Conservation (phyloP, 2,329 filamentous ascomycete species). For the Claviceps monticola region DNA sequence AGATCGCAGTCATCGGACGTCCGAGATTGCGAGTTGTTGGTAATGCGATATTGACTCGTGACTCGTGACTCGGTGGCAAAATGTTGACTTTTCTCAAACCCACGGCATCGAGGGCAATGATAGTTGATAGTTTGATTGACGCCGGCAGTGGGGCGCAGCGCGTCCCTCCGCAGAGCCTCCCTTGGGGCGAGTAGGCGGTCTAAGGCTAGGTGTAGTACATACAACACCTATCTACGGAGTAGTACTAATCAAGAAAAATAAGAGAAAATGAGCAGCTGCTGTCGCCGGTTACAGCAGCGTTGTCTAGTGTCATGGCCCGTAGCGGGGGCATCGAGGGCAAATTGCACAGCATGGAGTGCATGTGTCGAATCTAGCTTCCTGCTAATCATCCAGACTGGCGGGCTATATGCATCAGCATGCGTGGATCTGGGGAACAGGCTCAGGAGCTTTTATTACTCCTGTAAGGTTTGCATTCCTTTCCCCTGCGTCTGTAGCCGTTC, state of each 20-base stretch:
- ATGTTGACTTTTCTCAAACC: not conserved
- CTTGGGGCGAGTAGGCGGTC: no score
- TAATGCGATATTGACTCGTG: slow-evolving; percentile 3
- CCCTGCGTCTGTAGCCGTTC: not conserved
- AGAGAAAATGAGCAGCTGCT: no score
- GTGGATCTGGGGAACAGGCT: not conserved
- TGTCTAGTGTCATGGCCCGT: no score
- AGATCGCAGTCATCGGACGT: not conserved
- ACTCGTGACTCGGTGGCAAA: slow-evolving; percentile 1
- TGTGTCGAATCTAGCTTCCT: slow-evolving; percentile 2
- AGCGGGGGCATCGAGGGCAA: slow-evolving; percentile 2
- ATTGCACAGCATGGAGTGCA: not conserved
- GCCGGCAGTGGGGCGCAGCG: no score
- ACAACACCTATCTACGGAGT: no score
- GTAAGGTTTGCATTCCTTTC: not conserved
- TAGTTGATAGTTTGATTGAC: no score
- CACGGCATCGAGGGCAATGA: slow-evolving; percentile 2
- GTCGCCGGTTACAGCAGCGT: no score
- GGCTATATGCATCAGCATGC: not conserved
- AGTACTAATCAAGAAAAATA: no score
- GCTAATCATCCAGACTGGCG: not conserved
- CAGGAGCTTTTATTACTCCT: not conserved
- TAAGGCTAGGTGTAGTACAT: no score
- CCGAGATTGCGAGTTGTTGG: not conserved
- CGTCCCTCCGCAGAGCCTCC: no score